Conservation (phyloP, 495 filamentous ascomycete species). For the Neurospora sp. region DNA sequence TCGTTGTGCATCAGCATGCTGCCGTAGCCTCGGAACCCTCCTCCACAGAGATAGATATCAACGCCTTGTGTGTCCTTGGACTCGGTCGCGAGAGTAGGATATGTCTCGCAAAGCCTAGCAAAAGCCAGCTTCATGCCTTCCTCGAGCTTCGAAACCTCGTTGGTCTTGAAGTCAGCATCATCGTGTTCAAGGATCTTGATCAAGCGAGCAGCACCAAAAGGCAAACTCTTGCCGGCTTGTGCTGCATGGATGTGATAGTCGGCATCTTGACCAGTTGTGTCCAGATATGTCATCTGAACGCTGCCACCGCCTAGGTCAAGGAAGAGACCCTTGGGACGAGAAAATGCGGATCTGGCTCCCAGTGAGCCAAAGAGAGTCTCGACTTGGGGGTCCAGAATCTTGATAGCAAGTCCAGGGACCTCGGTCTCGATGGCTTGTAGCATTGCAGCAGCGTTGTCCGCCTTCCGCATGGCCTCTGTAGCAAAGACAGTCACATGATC, state of each 20-base stretch:
- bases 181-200: conserved; percentile 46
- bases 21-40: conserved; percentile 86
- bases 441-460: conserved; percentile 62
- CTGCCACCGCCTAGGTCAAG: conserved; percentile 89
- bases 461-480: conserved; percentile 81
- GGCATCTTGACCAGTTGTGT: conserved; percentile 43
- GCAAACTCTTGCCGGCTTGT: conserved; percentile 45
- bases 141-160: conserved; percentile 48
- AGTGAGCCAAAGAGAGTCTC: conserved; percentile 76
- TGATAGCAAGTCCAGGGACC: conserved; percentile 52
- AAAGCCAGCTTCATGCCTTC: conserved; percentile 53
- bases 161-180: conserved; percentile 29
- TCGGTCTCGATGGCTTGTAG: conserved; percentile 47
- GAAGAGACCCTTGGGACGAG: conserved; percentile 51
- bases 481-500: conserved; percentile 64
- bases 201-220: conserved; percentile 81
- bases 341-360: conserved; percentile 71
- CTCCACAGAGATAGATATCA: conserved; percentile 76
- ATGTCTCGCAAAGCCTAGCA: conserved; percentile 45
- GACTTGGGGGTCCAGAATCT: conserved; percentile 65
- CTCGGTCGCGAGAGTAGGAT: conserved; percentile 33
- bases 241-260: conserved; percentile 39
- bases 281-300: conserved; percentile 81
- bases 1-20: conserved; percentile 70
- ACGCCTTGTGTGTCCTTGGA: conserved; percentile 44